These are phyloP conservation scores for Luvunga scandens DNA, from an alignment of 345 rosid species.

Conservation along the genomic window DNA sequence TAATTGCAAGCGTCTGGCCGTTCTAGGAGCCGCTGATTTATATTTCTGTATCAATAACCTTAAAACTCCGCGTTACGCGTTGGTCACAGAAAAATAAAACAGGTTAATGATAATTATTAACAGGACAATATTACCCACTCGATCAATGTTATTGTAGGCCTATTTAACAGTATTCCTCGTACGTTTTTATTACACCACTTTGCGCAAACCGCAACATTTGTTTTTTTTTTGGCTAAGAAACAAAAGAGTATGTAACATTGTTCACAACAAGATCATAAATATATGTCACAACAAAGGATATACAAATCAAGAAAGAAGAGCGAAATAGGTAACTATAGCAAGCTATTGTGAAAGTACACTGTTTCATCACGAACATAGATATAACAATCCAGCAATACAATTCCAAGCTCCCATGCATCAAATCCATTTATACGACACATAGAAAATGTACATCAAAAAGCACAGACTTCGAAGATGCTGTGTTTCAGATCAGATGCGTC, in stretches of 20 bases:
- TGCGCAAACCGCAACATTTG: too few relatives aligned
- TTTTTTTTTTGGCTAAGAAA: too few relatives aligned
- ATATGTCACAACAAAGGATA: too few relatives aligned
- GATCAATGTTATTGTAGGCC: too few relatives aligned
- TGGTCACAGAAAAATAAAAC: too few relatives aligned
- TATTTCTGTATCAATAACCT: neutral
- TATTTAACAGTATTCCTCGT: too few relatives aligned
- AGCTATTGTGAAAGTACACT: neutral
- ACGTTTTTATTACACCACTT: too few relatives aligned
- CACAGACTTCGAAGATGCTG: neutral
- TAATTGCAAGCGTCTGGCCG: neutral
- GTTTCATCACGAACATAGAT: neutral
- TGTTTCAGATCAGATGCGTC: conserved; percentile 47
- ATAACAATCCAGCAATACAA: conserved; percentile 3
- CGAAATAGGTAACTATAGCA: neutral
- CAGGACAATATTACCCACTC: too few relatives aligned
- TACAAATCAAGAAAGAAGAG: neutral
- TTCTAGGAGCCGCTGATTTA: neutral
- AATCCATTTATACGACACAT: neutral
- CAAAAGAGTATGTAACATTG: too few relatives aligned
- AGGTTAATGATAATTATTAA: too few relatives aligned
- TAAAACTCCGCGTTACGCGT: too few relatives aligned
- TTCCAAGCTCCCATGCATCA: neutral
- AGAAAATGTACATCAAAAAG: neutral
- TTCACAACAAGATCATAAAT: neutral